A percentile compares a stretch with the other conserved stretches of the same genome.
Conservation (phyloP, 2,329 filamentous ascomycete genomes). For the Xenoacremonium recifei region DNA sequence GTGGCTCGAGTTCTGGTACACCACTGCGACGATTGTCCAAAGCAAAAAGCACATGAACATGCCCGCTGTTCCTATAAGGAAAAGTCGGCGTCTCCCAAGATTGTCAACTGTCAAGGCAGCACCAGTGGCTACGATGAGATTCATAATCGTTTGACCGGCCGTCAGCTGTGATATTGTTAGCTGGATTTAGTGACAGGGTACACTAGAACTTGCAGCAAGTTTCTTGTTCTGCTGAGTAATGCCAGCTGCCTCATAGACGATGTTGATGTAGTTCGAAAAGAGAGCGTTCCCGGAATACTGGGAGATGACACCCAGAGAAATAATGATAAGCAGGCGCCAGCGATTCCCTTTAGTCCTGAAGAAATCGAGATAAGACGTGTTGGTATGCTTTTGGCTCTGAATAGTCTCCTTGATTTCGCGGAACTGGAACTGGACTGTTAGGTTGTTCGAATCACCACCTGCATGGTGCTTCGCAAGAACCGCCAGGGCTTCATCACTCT, state of each 20-base stretch:
- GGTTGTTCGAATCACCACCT: conserved; percentile 53
- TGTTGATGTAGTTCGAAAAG: conserved; percentile 62
- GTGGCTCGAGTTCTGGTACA: conserved; percentile 42
- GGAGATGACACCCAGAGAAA: conserved; percentile 63
- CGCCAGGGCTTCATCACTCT: conserved; percentile 56
- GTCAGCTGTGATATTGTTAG: conserved; percentile 23
- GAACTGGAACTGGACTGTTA: conserved; percentile 62
- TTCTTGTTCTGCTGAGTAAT: conserved; percentile 54
- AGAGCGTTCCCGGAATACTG: conserved; percentile 66
- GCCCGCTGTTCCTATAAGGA: conserved; percentile 44
- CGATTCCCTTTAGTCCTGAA: conserved; percentile 61
- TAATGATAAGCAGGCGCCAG: conserved; percentile 57
- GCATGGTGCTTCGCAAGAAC: conserved; percentile 62
- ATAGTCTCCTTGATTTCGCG: conserved; percentile 63
- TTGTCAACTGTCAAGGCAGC: conserved; percentile 48
- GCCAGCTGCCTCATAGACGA: conserved; percentile 58
- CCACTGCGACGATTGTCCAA: conserved; percentile 49
- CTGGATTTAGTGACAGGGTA: background rate
- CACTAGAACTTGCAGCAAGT: conserved; percentile 38
- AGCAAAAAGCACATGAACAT: conserved; percentile 44
- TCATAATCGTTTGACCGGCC: conserved; percentile 56
- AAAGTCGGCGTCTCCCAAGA: conserved; percentile 49
- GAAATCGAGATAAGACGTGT: conserved; percentile 53
- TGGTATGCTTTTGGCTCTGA: conserved; percentile 45
- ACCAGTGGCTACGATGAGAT: conserved; percentile 53